Evolutionary conservation across 2,329 filamentous ascomycete species (phyloP), one percentile per base, ranked within the genome.

Genomic region (Emergomyces orientalis): DNA sequence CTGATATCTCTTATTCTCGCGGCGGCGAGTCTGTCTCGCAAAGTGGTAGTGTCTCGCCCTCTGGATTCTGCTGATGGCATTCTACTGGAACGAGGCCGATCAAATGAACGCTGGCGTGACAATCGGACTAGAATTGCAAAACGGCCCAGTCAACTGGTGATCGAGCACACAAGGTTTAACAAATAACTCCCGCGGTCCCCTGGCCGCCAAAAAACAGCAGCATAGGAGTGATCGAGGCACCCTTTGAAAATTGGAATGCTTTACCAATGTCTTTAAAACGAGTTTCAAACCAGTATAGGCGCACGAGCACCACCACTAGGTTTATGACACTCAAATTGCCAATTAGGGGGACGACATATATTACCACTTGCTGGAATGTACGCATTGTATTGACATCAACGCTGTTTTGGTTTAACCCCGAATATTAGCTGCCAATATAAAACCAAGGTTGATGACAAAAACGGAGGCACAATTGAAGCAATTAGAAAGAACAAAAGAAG

Each of bases 331-430:
- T 75, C 17, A 81, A 62, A 62, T 83, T 82, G 0, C 76, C 77
- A 2, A 83, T 63, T 8, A 81, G 74, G 0, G 81, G 80, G n/a
- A 81, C 70, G 52, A 83, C 73, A 66, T 83, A 84, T 47, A 83
- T 66, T 59, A 77, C 79, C 5, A 83, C 65, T 65, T 84, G 82
- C 67, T 84, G 82, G 62, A 82, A 83, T 0, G 73, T 75, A 63
- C 75, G 75, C 22, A 84, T 69, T 1, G 72, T 69, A 54, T 82
- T 82, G 56, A 83, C 69, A 67, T 84, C 80, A 49, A 83, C 68
- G 14, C 81, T 83, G 51, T 19, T 30, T 51, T 27, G 2, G 22
- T 27, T 43, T 59, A n/a, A 37, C 25, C 25, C 14, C 25, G 25
- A 30, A 9, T 41, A 25, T 58, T 27, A 58, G 55, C 55, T 43